Evolutionary conservation across 345 rosid species (phyloP).

Genomic region (Gossypium thurberi): DNA sequence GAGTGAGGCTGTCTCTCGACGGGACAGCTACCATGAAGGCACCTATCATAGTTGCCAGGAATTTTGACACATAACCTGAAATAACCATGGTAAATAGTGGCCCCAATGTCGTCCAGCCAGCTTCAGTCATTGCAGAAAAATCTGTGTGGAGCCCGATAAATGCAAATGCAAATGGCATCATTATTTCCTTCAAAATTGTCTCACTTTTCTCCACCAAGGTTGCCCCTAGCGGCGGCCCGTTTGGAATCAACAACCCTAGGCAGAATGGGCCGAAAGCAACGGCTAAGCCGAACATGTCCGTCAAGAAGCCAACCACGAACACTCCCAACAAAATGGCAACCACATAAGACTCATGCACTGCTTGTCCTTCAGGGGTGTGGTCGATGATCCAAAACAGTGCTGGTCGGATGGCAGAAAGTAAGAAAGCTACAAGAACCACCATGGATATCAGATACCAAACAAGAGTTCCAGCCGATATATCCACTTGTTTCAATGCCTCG

Average conservation of each 20-base stretch:
- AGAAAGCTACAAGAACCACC: neutral
- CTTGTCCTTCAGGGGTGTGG: neutral
- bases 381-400: neutral
- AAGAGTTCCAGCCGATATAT: neutral
- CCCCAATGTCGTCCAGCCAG: constrained; percentile 36
- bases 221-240: neutral
- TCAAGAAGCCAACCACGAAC: neutral
- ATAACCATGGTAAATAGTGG: constrained; percentile 37
- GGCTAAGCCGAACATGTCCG: constrained; percentile 6
- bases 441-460: neutral
- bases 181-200: constrained; percentile 11
- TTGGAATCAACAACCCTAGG: constrained; percentile 1
- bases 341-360: neutral
- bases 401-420: neutral
- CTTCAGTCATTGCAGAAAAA: constrained; percentile 25
- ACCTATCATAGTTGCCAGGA: constrained; percentile 21
- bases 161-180: constrained; percentile 57
- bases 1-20: constrained; percentile 43
- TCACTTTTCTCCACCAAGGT: constrained; percentile 2
- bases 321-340: neutral
- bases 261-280: neutral
- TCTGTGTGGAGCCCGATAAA: constrained; percentile 46
- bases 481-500: neutral
- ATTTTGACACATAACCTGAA: constrained; percentile 36
- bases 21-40: constrained; percentile 36